Conservation (phyloP, 768 basidiomycete species). For the Kwoniella sp. region DNA sequence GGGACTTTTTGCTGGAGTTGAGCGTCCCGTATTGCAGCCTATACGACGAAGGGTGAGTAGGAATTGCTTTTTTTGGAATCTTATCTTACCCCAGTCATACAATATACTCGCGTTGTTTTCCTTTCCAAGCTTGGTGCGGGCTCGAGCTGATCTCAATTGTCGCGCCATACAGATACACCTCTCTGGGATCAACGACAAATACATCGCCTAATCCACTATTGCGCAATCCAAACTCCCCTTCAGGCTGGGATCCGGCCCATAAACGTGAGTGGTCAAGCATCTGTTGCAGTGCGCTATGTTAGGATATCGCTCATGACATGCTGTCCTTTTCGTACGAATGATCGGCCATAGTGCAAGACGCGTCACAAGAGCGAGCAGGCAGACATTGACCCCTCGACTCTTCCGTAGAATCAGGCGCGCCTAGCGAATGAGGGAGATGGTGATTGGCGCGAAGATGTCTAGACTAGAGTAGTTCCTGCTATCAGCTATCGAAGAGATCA, state of each 20-base stretch:
- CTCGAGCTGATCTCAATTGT: no score
- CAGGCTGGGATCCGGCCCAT: slow-evolving; percentile 49
- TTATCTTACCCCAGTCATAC: no score
- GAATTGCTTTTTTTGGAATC: no score
- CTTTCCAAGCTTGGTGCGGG: not conserved
- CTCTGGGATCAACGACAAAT: slow-evolving; percentile 91
- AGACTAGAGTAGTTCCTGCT: no score
- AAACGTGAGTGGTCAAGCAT: slow-evolving; percentile 29
- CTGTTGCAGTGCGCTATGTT: not conserved
- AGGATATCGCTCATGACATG: no score
- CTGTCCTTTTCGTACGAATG: not conserved
- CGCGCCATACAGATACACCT: slow-evolving; percentile 96
- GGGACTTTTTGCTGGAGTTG: slow-evolving; percentile 76
- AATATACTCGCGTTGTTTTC: slow-evolving; percentile 13
- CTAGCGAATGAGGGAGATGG: no score
- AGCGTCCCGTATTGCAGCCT: slow-evolving; percentile 81
- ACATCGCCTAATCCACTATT: slow-evolving; percentile 91
- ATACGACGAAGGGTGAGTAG: slow-evolving; percentile 82
- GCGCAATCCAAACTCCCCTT: slow-evolving; percentile 11
- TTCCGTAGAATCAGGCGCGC: no score
- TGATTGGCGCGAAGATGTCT: no score
- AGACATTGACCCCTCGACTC: slow-evolving; percentile 14
- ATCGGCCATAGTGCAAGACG: slow-evolving; percentile 17
- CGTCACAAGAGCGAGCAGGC: slow-evolving; percentile 24
- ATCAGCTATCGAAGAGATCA: no score